Conservation (phyloP, 345 rosid genomes). For the Ceriops decandra region DNA sequence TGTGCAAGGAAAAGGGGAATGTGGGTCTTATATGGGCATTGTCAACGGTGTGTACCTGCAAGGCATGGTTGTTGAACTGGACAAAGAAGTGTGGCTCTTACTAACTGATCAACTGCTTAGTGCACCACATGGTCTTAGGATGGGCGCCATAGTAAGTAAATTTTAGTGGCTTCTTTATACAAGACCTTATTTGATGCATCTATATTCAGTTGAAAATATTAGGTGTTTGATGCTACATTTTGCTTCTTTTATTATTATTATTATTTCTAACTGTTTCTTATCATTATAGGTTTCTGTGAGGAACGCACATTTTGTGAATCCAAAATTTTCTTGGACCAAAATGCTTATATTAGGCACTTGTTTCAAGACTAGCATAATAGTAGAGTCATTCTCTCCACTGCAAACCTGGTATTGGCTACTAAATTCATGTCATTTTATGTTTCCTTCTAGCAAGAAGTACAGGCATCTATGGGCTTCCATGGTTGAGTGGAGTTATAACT, state of each 20-base stretch:
- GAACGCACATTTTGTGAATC: conserved; percentile 78
- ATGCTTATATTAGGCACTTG: conserved; percentile 77
- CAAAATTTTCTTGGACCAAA: conserved; percentile 64
- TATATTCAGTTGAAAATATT: not conserved
- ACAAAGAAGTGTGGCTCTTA: conserved; percentile 79
- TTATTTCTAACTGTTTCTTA: conserved; percentile 6
- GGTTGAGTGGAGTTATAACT: not conserved
- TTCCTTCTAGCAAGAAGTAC: not conserved
- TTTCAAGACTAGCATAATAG: conserved; percentile 58
- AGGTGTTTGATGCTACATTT: not conserved
- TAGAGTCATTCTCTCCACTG: conserved; percentile 74
- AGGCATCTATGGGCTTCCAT: not conserved
- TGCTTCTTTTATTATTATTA: too few relatives aligned
- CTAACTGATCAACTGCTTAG: conserved; percentile 51
- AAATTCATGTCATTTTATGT: conserved; percentile 8
- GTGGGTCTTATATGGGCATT: conserved; percentile 58
- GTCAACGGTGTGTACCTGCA: conserved; percentile 66
- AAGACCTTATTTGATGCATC: not conserved
- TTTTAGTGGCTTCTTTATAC: not conserved
- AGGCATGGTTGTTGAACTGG: conserved; percentile 81
- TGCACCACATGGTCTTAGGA: conserved; percentile 64
- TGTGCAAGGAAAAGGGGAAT: conserved; percentile 43
- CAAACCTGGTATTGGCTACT: conserved; percentile 51
- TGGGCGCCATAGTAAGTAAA: conserved; percentile 69
- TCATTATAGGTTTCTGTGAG: conserved; percentile 52